A percentile compares a stretch with the other conserved stretches of the same genome.
phyloP scores from a whole-genome alignment of 768 basidiomycete species.

The Pleurotus salmoneostramineus region DNA sequence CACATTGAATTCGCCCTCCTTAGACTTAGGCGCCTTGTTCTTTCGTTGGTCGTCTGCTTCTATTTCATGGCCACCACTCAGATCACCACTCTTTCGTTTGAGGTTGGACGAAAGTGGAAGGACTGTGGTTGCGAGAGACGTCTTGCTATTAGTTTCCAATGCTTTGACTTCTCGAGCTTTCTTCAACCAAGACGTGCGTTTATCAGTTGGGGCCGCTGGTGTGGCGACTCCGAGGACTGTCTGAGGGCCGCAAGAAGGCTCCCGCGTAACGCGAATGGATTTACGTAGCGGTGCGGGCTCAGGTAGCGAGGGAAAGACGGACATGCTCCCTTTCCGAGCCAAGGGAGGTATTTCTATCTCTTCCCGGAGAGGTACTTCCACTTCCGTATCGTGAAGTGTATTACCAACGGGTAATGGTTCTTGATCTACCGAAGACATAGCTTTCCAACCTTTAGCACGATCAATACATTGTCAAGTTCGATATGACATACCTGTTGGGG shows the following conservation, averaged over 20 bases:
- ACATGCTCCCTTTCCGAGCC: slow-evolving; percentile 32
- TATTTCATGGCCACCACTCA: slow-evolving; percentile 18
- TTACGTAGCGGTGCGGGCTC: slow-evolving; percentile 64
- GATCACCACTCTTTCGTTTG: slow-evolving; percentile 69
- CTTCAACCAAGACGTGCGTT: slow-evolving; percentile 78
- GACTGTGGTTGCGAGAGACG: slow-evolving; percentile 10
- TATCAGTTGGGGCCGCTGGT: slow-evolving; percentile 35
- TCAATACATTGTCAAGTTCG: too few relatives aligned
- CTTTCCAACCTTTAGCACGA: not conserved
- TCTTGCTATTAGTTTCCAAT: slow-evolving; percentile 46
- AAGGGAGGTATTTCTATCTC: slow-evolving; percentile 14
- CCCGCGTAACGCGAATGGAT: slow-evolving; percentile 51
- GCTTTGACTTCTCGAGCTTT: slow-evolving; percentile 75
- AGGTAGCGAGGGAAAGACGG: slow-evolving; percentile 61
- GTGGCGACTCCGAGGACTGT: slow-evolving; percentile 24
- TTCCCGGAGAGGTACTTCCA: slow-evolving; percentile 30
- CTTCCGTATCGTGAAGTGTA: slow-evolving; percentile 14
- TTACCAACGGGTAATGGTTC: slow-evolving; percentile 3
- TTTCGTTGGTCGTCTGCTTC: slow-evolving; percentile 35
- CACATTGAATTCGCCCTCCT: slow-evolving; percentile 24
- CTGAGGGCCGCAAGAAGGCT: slow-evolving; percentile 29
- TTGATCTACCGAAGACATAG: not conserved
- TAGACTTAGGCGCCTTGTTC: slow-evolving; percentile 46
- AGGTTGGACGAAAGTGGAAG: slow-evolving; percentile 16
- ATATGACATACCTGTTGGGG: too few relatives aligned